Conservation (phyloP, 371 early-diverging fungal genomes). For the Phascolomyces articulosus region DNA sequence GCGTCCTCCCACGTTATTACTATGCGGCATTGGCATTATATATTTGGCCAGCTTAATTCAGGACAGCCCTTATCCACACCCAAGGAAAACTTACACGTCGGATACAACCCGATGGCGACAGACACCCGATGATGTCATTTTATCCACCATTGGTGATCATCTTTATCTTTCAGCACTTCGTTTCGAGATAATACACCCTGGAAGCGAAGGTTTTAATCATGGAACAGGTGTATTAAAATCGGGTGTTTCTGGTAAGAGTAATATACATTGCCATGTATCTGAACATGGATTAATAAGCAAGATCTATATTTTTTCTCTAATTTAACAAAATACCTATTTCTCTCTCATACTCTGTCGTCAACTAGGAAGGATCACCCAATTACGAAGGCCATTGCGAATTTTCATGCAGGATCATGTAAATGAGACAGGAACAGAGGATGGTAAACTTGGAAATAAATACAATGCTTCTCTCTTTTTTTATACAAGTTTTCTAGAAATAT, state of each 20-base stretch:
- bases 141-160: constrained; percentile 1
- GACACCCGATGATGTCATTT: constrained; percentile 12
- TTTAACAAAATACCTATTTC: no score
- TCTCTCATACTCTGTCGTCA: no score
- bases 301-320: no score
- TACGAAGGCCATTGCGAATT: neutral
- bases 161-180: constrained; percentile 11
- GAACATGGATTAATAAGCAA: no score
- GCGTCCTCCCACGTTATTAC: constrained; percentile 40
- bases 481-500: no score
- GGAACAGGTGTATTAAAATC: constrained; percentile 19
- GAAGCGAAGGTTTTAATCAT: constrained; percentile 5
- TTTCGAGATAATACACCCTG: constrained; percentile 1
- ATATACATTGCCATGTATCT: no score
- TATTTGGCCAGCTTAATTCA: constrained; percentile 42
- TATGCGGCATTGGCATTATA: constrained; percentile 38
- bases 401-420: constrained; percentile 5
- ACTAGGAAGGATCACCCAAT: constrained; percentile 1
- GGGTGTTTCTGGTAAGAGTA: constrained; percentile 19
- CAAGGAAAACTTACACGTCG: constrained; percentile 25
- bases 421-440: neutral
- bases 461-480: no score
- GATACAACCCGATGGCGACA: constrained; percentile 15
- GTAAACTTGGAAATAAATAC: neutral
- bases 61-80: constrained; percentile 41